Evolutionary conservation across 192 early-diverging fungal genomes (phyloP), one percentile per base, ranked within the genome.

Genomic region (Coemansia umbellata): DNA sequence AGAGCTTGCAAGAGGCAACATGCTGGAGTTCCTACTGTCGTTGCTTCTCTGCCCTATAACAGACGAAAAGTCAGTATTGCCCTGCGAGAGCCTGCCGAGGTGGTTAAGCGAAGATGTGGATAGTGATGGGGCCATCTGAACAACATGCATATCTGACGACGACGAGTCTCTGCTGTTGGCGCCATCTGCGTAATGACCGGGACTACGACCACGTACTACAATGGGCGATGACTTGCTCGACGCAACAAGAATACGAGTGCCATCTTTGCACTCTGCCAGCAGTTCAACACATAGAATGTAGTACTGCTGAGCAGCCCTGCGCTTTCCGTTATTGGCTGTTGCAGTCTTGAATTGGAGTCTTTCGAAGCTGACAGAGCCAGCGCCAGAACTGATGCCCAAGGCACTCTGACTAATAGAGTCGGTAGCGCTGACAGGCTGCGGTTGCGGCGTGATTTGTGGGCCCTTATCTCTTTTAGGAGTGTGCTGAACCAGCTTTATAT

Each of bases 321-420:
- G 83, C 67, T 93, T 92, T 43, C 91, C 91, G 56, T 94, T 97
- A 69, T 97, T 98, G 21, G 91, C 91, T 0, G 95, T 98, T 17
- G 94, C 94, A 0, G 88, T 87, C 59, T 97, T 97, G 84, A 98
- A 98, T 78, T 98, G 95, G 31, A 98, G 79, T 30, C 95, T 82
- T 50, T 98, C 93, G 64, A 92, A 98, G 33, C 90, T 89, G 8
- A 85, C 84, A 0, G 82, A 75, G 23, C 77, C 70, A 31, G 75
- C 79, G 21, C 63, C 35, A 28, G n/a, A n/a, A n/a, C 42, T 44
- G 42, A 44, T 44, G 3, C 42, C 42, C 42, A 44, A 26, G 5
- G 42, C 42, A n/a, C 42, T 44, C 22, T 44, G 42, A 14, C 42
- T 44, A 26, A 44, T 26, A 26, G 60, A 32, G 73, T 65, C 85